Evolutionary conservation across 1,284 basidiomycete species (phyloP), one percentile per base, ranked within the genome.

Genomic region (Rhodotorula sp.): DNA sequence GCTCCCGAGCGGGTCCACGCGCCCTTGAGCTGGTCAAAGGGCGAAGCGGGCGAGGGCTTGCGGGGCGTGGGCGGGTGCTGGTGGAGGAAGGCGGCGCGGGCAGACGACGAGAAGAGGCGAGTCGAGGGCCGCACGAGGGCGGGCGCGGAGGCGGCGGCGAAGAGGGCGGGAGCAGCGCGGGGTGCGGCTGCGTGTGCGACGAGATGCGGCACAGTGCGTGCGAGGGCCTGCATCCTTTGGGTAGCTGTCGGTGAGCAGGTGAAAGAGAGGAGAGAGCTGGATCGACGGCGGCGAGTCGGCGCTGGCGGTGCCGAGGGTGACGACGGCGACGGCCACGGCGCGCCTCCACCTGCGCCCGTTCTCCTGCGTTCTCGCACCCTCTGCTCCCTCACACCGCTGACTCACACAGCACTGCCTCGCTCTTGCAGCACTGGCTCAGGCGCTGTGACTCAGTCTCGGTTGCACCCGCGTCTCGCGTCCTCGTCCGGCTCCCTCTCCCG

Each of bases 91-190:
- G 25, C 17, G 1, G 62, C 27, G 27, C 55, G 67, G 27, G 50
- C 27, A 10, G 67, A 60, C 44, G 67, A 64, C n/a, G 63, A 65
- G 53, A 65, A 69, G 58, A 69, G 63, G 63, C 68, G 68, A n/a
- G 63, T 1, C 23, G 63, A 45, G 19, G 61, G 25, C 48, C 16
- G 7, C 34, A 10, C 17, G 48, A 50, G 61, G 12, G 41, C 48
- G 13, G 66, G 54, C 48, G 41, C 48, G 54, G 41, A 49, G 21
- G 27, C 48, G 48, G 66, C 62, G 25, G 45, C 21, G 27, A 53
- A 45, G 53, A 63, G 27, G 25, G 62, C 53, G 52, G 53, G 44
- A 3, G 53, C 44, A 12, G 52, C 19, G 8, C 14, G 25, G 5
- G 61, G 50, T 4, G 52, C 44, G 44, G 54, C 52, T 12, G 62